Percentiles rank a stretch among this genome's conserved stretches.
phyloP scores from a whole-genome alignment of 176 grass and related monocot genomes.

The Eleusine coracana region DNA sequence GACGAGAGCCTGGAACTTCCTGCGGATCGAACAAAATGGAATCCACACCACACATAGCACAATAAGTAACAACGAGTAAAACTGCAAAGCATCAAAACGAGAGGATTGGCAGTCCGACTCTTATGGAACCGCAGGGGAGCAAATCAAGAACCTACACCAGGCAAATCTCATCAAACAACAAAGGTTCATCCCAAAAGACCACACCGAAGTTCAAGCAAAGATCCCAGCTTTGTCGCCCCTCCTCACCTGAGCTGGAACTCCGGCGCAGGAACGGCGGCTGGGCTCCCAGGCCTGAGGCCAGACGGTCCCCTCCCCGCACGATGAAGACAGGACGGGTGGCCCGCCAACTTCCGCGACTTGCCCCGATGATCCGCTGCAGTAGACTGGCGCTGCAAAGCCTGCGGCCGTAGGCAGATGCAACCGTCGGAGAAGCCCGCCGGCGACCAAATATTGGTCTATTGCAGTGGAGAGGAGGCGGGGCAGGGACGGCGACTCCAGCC shows the following conservation, averaged over 20 bases:
- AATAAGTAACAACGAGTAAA: not conserved
- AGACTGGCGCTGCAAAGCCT: not conserved
- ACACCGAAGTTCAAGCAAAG: not conserved
- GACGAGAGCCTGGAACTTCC: not conserved
- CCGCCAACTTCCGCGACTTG: too few relatives aligned
- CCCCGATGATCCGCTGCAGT: not conserved
- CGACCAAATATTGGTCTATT: too few relatives aligned
- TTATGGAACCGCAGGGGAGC: not conserved
- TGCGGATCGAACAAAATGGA: slow-evolving; percentile 2
- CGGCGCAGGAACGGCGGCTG: not conserved
- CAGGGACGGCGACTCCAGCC: too few relatives aligned
- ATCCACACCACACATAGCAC: not conserved
- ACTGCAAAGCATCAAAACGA: not conserved
- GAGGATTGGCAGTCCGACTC: not conserved
- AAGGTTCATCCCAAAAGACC: not conserved
- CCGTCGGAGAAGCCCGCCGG: too few relatives aligned
- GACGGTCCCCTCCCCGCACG: not conserved
- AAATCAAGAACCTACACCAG: not conserved
- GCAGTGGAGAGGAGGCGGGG: too few relatives aligned
- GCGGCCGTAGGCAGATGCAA: too few relatives aligned
- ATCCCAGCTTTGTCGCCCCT: not conserved
- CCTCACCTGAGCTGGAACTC: slow-evolving; percentile 26
- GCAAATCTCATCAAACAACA: not conserved
- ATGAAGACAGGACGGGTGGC: too few relatives aligned
- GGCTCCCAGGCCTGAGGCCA: not conserved